Percentiles rank a stretch among this genome's conserved stretches.
phyloP scores from a whole-genome alignment of 768 basidiomycete species.

The Hericium alpestre region DNA sequence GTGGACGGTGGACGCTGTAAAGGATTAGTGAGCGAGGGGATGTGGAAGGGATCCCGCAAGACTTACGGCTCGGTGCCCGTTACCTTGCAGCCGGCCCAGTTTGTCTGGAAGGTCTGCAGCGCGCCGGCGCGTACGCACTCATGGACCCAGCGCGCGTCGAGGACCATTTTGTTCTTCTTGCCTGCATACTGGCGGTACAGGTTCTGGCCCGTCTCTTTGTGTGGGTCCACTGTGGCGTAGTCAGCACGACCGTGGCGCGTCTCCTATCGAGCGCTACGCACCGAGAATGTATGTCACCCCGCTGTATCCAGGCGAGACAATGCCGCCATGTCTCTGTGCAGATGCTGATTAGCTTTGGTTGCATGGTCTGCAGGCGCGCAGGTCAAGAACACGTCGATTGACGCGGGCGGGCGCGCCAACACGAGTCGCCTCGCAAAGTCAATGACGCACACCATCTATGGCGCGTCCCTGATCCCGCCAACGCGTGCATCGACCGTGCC shows the following conservation, averaged over 20 bases:
- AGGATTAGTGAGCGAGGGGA: background rate
- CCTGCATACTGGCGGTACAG: slow-evolving; percentile 68
- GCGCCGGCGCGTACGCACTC: slow-evolving; percentile 63
- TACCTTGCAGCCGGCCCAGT: slow-evolving; percentile 78
- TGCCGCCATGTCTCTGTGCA: slow-evolving; percentile 65
- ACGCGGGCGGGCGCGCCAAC: no score
- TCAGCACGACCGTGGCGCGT: background rate
- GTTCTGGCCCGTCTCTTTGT: slow-evolving; percentile 71
- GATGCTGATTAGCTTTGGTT: background rate
- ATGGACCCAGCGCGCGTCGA: slow-evolving; percentile 64
- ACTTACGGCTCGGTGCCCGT: slow-evolving; percentile 62
- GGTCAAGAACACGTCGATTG: no score
- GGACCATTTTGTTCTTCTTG: slow-evolving; percentile 73
- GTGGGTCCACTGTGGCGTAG: slow-evolving; percentile 55
- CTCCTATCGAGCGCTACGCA: slow-evolving; percentile 23
- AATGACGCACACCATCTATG: no score
- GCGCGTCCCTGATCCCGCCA: background rate
- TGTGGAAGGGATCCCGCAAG: background rate
- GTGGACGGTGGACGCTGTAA: slow-evolving; percentile 1
- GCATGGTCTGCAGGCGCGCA: background rate
- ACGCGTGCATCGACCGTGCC: background rate
- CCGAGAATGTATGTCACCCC: slow-evolving; percentile 74
- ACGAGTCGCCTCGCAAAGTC: no score
- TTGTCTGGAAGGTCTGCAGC: slow-evolving; percentile 63
- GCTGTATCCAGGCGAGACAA: slow-evolving; percentile 65